Conservation (phyloP, 2,329 filamentous ascomycete genomes). For the Zopfia rhizophila region DNA sequence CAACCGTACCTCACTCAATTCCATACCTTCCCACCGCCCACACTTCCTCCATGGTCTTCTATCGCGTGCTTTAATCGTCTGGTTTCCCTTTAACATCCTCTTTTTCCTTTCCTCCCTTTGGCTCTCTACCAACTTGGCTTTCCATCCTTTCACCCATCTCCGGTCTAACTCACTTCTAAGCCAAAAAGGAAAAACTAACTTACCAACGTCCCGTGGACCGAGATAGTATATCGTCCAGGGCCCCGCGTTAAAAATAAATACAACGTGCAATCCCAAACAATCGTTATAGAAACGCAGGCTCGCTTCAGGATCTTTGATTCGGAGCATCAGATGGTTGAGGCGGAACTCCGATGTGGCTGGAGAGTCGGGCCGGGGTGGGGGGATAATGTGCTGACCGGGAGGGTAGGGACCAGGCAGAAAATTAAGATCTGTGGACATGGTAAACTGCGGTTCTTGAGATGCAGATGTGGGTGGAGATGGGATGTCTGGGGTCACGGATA, state of each 20-base stretch:
- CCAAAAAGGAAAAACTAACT: not conserved
- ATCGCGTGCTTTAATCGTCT: too few relatives aligned
- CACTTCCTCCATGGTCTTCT: too few relatives aligned
- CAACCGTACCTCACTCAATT: too few relatives aligned
- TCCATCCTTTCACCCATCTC: not conserved
- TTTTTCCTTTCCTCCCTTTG: too few relatives aligned
- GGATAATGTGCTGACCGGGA: conserved; percentile 34
- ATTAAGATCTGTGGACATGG: conserved; percentile 37
- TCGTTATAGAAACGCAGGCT: conserved; percentile 47
- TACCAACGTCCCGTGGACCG: conserved; percentile 38
- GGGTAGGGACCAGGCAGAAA: conserved; percentile 31
- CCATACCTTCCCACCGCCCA: too few relatives aligned
- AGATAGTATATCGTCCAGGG: conserved; percentile 50
- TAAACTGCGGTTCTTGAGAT: too few relatives aligned
- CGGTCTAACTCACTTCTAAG: not conserved
- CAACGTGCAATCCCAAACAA: conserved; percentile 44
- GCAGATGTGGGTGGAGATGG: too few relatives aligned
- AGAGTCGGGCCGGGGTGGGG: conserved; percentile 35
- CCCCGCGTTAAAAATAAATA: conserved; percentile 49
- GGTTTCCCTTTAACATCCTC: too few relatives aligned
- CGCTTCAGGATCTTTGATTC: conserved; percentile 40
- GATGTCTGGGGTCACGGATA: too few relatives aligned
- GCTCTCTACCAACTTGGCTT: too few relatives aligned
- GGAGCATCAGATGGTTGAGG: conserved; percentile 48
- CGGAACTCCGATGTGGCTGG: conserved; percentile 38